phyloP scores from a whole-genome alignment of 2,329 filamentous ascomycete genomes.

The Epichloe bromicola region DNA sequence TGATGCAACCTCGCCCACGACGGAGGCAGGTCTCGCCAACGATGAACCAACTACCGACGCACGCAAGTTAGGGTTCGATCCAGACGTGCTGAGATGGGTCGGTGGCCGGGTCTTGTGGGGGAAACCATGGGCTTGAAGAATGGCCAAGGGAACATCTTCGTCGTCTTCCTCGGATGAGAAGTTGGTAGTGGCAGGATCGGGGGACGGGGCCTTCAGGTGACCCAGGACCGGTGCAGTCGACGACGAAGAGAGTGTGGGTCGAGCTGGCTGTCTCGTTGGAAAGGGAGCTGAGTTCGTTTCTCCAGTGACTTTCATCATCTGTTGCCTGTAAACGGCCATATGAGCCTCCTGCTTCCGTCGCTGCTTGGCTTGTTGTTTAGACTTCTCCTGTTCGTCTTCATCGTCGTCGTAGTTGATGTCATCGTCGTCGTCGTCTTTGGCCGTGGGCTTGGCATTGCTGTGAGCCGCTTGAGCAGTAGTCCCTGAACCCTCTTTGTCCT shows the following conservation, averaged over 20 bases:
- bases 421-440: slow-evolving; percentile 48
- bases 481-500: slow-evolving; percentile 54
- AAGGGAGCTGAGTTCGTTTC: slow-evolving; percentile 34
- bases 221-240: slow-evolving; percentile 50
- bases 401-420: slow-evolving; percentile 58
- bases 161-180: slow-evolving; percentile 72
- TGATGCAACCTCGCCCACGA: slow-evolving; percentile 29
- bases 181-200: slow-evolving; percentile 30
- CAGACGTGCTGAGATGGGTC: slow-evolving; percentile 48
- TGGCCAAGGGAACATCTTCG: slow-evolving; percentile 76
- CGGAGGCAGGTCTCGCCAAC: slow-evolving; percentile 40
- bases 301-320: slow-evolving; percentile 94
- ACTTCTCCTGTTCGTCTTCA: slow-evolving; percentile 68
- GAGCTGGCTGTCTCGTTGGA: slow-evolving; percentile 23
- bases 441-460: slow-evolving; percentile 21
- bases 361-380: slow-evolving; percentile 59
- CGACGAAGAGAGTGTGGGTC: slow-evolving; percentile 43
- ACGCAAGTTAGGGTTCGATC: slow-evolving; percentile 60
- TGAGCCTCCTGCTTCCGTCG: slow-evolving; percentile 81
- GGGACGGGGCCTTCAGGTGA: slow-evolving; percentile 22
- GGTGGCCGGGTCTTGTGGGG: slow-evolving; percentile 70
- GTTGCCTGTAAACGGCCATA: slow-evolving; percentile 78
- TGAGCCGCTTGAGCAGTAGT: slow-evolving; percentile 27
- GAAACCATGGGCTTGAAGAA: slow-evolving; percentile 80
- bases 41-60: slow-evolving; percentile 34